phyloP scores from a whole-genome alignment of 179 eudicot genomes.

The Vitellaria paradoxa region DNA sequence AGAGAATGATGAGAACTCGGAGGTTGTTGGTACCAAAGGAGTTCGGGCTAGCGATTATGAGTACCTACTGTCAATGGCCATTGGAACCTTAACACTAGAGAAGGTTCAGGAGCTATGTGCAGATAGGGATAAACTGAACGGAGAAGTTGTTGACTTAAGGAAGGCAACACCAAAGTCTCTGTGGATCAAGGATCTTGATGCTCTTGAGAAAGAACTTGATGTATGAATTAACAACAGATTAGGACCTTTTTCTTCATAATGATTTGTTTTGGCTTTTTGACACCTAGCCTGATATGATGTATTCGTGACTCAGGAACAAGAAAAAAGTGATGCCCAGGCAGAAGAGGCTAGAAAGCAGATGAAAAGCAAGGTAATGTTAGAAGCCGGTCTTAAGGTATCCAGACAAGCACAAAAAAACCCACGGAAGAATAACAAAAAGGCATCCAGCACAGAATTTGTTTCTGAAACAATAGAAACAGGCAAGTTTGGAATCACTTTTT shows the following conservation, averaged over 20 bases:
- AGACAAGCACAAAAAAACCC: conserved; percentile 34
- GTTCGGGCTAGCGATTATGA: conserved; percentile 59
- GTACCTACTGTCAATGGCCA: conserved; percentile 72
- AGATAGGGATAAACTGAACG: conserved; percentile 54
- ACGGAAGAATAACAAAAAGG: conserved; percentile 49
- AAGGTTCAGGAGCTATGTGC: conserved; percentile 59
- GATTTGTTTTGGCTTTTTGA: background rate
- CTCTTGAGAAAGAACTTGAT: conserved; percentile 59
- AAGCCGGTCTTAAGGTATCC: conserved; percentile 25
- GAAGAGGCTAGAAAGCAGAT: conserved; percentile 28
- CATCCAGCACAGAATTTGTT: conserved; percentile 36
- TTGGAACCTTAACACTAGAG: conserved; percentile 71
- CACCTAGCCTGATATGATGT: background rate
- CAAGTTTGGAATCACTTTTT: conserved; percentile 9
- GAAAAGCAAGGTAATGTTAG: conserved; percentile 19
- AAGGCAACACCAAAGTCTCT: conserved; percentile 45
- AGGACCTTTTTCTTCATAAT: background rate
- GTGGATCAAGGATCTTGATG: conserved; percentile 81
- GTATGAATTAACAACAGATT: conserved; percentile 32
- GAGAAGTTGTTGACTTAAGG: conserved; percentile 54
- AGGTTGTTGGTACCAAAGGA: conserved; percentile 19
- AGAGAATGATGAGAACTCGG: conserved; percentile 32
- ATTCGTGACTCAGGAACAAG: conserved; percentile 49
- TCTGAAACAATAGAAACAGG: conserved; percentile 57
- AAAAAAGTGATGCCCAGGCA: conserved; percentile 38